Evolutionary conservation across 2,329 filamentous ascomycete genomes (phyloP), one percentile per base, ranked within the genome.

Genomic region (Cryphonectria naterciae): DNA sequence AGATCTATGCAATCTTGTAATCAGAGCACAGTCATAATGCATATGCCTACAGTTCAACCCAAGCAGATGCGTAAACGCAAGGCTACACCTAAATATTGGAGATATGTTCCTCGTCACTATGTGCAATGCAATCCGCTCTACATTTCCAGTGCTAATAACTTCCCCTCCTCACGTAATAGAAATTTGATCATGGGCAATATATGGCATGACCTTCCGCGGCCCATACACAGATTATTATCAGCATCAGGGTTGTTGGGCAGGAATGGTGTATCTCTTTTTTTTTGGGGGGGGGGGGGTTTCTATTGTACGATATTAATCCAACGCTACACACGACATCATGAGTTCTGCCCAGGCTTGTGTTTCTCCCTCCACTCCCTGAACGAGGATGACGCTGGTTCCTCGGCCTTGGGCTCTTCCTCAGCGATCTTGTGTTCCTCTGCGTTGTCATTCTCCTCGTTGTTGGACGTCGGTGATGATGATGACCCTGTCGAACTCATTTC

Each of bases 311-410:
- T 60, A 43, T 17, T 4, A 15, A 35, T 52, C 13, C 22, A n/a
- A 32, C 2, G 10, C 35, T 49, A 39, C 17, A 19, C 35, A 22
- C 4, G 0, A 32, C 17, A 61, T 67, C 46, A 67, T 35, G 32
- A 28, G 1, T 37, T 58, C 19, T 66, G 28, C n/a, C 39, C 37
- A 6, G 52, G n/a, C 28, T 69, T 65, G n/a, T 49, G 4, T 22
- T 32, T 39, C 66, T 68, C 66, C 41, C 71, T 73, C 71, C 71
- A 73, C 58, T 73, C 69, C 66, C 63, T 65, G 66, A 73, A 73
- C 8, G 68, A 64, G 10, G n/a, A 4, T 13, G 63, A 35, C 8
- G 28, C 41, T n/a, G 67, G 28, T 22, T 58, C 43, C 41, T 43
- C 35, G 11, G 54, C 37, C 58, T 64, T 46, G 32, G 32, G 35